Evolutionary conservation across 352 stramenopile species (phyloP).

Genomic region (Phytophthora ohioensis): DNA sequence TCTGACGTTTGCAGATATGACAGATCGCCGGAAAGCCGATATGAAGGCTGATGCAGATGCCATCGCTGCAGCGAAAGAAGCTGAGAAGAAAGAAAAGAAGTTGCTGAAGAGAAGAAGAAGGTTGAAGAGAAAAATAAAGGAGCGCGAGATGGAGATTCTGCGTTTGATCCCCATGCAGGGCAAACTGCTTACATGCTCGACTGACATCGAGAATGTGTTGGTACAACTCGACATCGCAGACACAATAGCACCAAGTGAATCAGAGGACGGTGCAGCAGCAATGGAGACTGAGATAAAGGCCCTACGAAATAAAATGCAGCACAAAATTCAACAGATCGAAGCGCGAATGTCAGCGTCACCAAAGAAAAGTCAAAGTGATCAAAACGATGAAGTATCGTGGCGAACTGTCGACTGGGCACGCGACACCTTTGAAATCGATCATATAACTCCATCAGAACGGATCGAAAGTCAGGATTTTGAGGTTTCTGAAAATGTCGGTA

Average conservation of each 20-base stretch:
- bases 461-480: background rate
- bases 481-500: background rate
- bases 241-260: background rate
- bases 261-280: background rate
- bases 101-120: constrained; percentile 48
- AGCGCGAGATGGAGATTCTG: constrained; percentile 54
- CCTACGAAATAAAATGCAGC: constrained; percentile 31
- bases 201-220: constrained; percentile 58
- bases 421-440: constrained; percentile 19
- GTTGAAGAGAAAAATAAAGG: constrained; percentile 42
- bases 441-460: background rate
- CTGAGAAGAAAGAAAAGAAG: constrained; percentile 54
- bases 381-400: constrained; percentile 19
- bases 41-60: constrained; percentile 44
- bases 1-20: constrained; percentile 50
- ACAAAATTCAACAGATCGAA: constrained; percentile 50
- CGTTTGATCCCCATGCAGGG: constrained; percentile 54
- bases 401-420: constrained; percentile 37
- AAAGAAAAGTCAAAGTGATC: background rate
- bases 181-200: constrained; percentile 49
- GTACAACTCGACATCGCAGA: constrained; percentile 44
- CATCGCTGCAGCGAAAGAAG: constrained; percentile 37
- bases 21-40: constrained; percentile 41
- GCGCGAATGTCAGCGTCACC: constrained; percentile 14
- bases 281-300: constrained; percentile 29